phyloP scores from a whole-genome alignment of 1,284 basidiomycete species.

The Serendipita sp. region DNA sequence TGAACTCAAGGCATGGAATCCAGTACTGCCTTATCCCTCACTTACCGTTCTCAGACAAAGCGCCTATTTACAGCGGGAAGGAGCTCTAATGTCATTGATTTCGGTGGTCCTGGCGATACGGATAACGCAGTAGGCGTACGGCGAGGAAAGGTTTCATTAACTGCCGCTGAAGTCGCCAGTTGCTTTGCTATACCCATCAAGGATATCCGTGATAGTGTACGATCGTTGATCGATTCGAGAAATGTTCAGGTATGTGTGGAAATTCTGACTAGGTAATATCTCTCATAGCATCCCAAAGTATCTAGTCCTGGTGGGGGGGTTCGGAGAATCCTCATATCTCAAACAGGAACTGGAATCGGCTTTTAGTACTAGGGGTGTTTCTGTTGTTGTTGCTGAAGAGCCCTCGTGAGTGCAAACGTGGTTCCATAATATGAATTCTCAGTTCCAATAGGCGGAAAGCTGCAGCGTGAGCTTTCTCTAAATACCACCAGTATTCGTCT shows the following conservation, averaged over 20 bases:
- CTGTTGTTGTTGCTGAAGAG: constrained; percentile 4
- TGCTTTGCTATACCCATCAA: neutral
- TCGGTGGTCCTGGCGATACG: constrained; percentile 4
- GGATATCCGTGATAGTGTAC: neutral
- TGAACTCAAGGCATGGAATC: neutral
- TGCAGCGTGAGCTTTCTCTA: neutral
- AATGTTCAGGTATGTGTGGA: neutral
- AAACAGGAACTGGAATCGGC: neutral
- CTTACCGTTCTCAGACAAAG: neutral
- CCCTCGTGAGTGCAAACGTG: neutral
- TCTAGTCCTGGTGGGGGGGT: constrained; percentile 2
- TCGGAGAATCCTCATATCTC: constrained; percentile 4
- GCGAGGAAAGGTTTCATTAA: neutral
- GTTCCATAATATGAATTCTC: neutral
- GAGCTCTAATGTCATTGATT: neutral
- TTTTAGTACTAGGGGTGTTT: neutral
- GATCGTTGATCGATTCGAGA: neutral
- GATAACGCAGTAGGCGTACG: neutral
- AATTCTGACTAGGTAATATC: no score
- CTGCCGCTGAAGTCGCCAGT: neutral
- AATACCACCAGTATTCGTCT: neutral
- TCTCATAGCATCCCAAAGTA: neutral
- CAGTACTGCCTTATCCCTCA: neutral
- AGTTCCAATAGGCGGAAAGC: neutral
- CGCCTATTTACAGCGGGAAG: neutral